Evolutionary conservation across 1,284 basidiomycete genomes (phyloP).

Genomic region (Apiotrichum porosum): DNA sequence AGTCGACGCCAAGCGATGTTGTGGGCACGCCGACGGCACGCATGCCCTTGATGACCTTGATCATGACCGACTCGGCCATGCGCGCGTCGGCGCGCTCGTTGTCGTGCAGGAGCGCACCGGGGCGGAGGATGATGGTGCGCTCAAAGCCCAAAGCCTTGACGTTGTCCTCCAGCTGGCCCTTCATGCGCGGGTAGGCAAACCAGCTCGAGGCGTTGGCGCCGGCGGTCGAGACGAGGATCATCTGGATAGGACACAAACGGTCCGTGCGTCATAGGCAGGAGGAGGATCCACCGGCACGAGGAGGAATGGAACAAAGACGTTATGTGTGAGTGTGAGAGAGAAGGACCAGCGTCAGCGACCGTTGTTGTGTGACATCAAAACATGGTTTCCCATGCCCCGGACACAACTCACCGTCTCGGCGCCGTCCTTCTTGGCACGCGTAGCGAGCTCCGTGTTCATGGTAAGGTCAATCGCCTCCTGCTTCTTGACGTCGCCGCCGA

Average conservation of each 20-base stretch:
- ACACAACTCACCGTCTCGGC: slow-evolving; percentile 30
- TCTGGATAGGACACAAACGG: slow-evolving; percentile 15
- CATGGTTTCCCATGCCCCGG: not conserved
- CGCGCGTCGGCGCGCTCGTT: slow-evolving; percentile 25
- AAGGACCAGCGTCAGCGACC: not conserved
- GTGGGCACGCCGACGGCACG: slow-evolving; percentile 22
- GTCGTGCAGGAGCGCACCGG: slow-evolving; percentile 31
- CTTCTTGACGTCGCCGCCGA: slow-evolving; percentile 26
- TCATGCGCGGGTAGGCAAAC: slow-evolving; percentile 37
- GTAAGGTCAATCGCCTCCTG: slow-evolving; percentile 37
- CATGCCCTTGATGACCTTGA: slow-evolving; percentile 15
- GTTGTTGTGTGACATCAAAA: not conserved
- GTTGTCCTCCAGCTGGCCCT: slow-evolving; percentile 42
- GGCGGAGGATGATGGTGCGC: slow-evolving; percentile 38
- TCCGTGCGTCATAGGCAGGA: too few relatives aligned
- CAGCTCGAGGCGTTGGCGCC: slow-evolving; percentile 23
- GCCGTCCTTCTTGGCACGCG: slow-evolving; percentile 39
- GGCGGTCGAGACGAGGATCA: slow-evolving; percentile 41
- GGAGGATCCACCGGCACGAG: too few relatives aligned
- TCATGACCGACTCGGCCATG: slow-evolving; percentile 14
- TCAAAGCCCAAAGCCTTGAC: slow-evolving; percentile 36
- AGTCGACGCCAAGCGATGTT: slow-evolving; percentile 19
- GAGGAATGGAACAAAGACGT: too few relatives aligned
- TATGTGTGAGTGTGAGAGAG: not conserved
- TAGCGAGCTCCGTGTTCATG: slow-evolving; percentile 39